Evolutionary conservation across 2,329 filamentous ascomycete genomes (phyloP), one percentile per base, ranked within the genome.

Genomic region (Cylindrodendrum hubeiense): DNA sequence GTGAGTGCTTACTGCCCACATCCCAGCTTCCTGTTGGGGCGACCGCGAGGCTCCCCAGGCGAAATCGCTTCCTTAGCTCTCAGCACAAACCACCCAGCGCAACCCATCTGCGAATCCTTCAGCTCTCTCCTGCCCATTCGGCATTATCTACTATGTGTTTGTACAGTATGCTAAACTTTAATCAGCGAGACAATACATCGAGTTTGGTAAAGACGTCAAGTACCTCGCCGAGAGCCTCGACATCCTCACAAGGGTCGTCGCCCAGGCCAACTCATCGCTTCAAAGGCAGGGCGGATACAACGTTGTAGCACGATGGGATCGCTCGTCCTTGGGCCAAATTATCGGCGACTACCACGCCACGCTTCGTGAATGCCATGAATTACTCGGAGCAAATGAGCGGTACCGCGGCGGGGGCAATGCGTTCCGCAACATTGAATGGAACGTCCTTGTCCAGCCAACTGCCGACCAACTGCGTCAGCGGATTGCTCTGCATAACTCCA

Each of bases 401-500:
- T 80, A 78, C 61, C 67, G 70, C 10, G 53, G 65, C 9, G 66
- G 70, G 13, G 67, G 62, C 28, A 74, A 71, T 9, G 72, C 78
- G 15, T 28, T 79, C 17, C 70, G 71, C 22, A 80, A 77, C 63
- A 68, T 80, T 22, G 76, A 78, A 60, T 80, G 78, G 78, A 80
- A 80, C 63, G 67, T 77, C 1, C 68, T 79, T 15, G 76, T 79
- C 6, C 76, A 78, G 51, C 77, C 78, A 1, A 66, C 50, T 15
- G 79, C 74, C 24, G 77, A 80, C 21, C 70, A 72, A 24, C 67
- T 80, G 8, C 76, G 78, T 6, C 65, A 71, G 33, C 71, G 74
- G 7, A 77, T 80, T 21, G 63, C 67, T n/a, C 63, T 80, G 17
- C 79, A 80, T 57, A 79, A 77, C 60, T 74, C 75, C 21, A 79